Evolutionary conservation across 192 early-diverging fungal genomes (phyloP).

Genomic region (Rhizophagus clarus): DNA sequence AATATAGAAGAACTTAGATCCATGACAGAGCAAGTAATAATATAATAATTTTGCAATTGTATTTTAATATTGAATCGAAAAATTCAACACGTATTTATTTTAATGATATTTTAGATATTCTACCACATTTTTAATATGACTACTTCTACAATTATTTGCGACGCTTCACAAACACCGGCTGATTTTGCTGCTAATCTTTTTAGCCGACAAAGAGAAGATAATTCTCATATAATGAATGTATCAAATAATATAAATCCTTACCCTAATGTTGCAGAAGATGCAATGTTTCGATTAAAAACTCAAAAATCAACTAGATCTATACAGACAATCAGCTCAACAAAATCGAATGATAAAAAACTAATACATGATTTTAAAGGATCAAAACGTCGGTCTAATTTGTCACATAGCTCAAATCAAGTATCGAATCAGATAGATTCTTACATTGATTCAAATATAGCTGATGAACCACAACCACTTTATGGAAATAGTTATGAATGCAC

Average conservation of each 20-base stretch:
- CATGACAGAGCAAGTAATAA: constrained; percentile 49
- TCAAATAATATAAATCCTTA: not conserved
- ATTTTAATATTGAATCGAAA: not conserved
- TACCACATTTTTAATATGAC: constrained; percentile 14
- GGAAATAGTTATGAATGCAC: not conserved
- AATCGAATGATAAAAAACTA: not conserved
- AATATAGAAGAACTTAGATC: constrained; percentile 45
- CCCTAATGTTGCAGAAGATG: not conserved
- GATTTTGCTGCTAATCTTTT: constrained; percentile 20
- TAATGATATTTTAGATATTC: constrained; percentile 11
- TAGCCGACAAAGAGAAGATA: constrained; percentile 21
- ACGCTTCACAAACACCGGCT: constrained; percentile 15
- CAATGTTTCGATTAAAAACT: not conserved
- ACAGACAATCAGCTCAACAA: constrained; percentile 21
- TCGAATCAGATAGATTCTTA: not conserved
- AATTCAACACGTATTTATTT: not conserved
- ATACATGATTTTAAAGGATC: not conserved
- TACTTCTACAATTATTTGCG: constrained; percentile 23
- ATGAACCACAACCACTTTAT: not conserved
- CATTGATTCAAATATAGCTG: not conserved
- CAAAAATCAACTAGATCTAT: constrained; percentile 24
- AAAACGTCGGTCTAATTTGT: constrained; percentile 28
- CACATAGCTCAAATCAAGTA: not conserved
- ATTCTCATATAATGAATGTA: not conserved
- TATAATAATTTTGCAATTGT: not conserved